Percentiles rank a stretch among this genome's conserved stretches.
Evolutionary conservation across 2,329 filamentous ascomycete genomes (phyloP).

Genomic region (Clarireedia paspali): DNA sequence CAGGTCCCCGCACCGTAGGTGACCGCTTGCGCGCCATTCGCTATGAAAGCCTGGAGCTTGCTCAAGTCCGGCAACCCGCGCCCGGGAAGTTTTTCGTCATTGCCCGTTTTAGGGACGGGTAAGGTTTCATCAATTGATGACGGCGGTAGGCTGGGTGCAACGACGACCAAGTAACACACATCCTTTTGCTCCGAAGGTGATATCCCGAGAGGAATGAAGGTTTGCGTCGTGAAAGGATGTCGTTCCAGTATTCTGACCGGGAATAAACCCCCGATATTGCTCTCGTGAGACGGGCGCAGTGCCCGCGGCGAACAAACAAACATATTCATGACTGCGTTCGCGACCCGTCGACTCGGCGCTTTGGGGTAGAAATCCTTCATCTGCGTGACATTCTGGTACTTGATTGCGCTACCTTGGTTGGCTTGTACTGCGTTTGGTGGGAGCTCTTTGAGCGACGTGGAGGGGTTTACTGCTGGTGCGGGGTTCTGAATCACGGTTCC

Average conservation of each 20-base stretch:
- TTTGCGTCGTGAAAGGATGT: slow-evolving; percentile 91
- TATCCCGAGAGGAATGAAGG: slow-evolving; percentile 71
- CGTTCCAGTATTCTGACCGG: slow-evolving; percentile 71
- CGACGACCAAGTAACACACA: slow-evolving; percentile 71
- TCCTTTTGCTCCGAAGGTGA: slow-evolving; percentile 35
- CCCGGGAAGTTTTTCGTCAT: slow-evolving; percentile 16
- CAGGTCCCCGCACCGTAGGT: slow-evolving; percentile 88
- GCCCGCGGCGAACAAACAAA: slow-evolving; percentile 73
- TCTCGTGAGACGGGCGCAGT: slow-evolving; percentile 33
- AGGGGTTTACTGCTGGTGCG: slow-evolving; percentile 45
- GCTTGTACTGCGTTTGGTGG: slow-evolving; percentile 46
- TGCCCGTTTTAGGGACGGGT: slow-evolving; percentile 28
- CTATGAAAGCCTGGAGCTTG: slow-evolving; percentile 69
- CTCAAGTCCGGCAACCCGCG: slow-evolving; percentile 59
- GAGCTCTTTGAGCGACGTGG: slow-evolving; percentile 28
- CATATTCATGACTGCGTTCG: slow-evolving; percentile 69
- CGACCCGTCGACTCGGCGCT: slow-evolving; percentile 49
- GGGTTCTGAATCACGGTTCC: slow-evolving; percentile 79
- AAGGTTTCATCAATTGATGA: slow-evolving; percentile 31
- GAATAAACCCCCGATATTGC: slow-evolving; percentile 39
- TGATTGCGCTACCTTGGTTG: slow-evolving; percentile 85
- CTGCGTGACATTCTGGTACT: slow-evolving; percentile 73
- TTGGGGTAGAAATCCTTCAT: slow-evolving; percentile 64
- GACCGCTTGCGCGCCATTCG: slow-evolving; percentile 70
- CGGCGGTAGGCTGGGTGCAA: slow-evolving; percentile 66